Conservation (phyloP, 352 stramenopile species). For the Globisporangium recalcitrans region DNA sequence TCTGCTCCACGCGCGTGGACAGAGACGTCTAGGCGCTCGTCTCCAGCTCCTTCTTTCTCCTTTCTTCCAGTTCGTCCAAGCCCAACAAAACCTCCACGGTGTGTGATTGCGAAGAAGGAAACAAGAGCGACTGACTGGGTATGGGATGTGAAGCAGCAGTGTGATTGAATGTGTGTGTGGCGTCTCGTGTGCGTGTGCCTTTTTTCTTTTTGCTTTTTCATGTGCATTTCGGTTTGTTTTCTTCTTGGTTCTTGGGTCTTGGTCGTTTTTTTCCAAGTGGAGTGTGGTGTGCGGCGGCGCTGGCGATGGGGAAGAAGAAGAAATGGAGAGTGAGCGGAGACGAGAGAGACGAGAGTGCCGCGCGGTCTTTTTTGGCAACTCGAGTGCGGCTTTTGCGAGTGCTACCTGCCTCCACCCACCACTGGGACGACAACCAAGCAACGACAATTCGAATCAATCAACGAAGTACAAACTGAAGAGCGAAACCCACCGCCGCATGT, state of each 20-base stretch:
- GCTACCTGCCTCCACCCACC: background rate
- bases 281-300: too few relatives aligned
- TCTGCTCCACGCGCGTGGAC: constrained; percentile 77
- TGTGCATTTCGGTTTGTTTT: background rate
- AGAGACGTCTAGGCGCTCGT: constrained; percentile 35
- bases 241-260: background rate
- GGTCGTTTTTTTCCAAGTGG: background rate
- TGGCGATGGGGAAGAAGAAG: background rate
- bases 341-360: too few relatives aligned
- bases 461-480: background rate
- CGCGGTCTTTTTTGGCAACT: background rate
- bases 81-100: background rate
- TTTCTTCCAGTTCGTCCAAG: background rate
- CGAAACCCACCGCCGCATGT: background rate
- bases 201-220: background rate
- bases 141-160: background rate
- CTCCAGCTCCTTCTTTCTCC: background rate
- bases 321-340: background rate
- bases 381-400: background rate
- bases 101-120: background rate
- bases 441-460: background rate
- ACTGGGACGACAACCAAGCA: background rate
- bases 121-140: background rate
- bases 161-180: background rate
- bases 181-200: background rate